A percentile compares a stretch with the other conserved stretches of the same genome.
Evolutionary conservation across 768 basidiomycete genomes (phyloP).

Genomic region (Boletus sensibilis): DNA sequence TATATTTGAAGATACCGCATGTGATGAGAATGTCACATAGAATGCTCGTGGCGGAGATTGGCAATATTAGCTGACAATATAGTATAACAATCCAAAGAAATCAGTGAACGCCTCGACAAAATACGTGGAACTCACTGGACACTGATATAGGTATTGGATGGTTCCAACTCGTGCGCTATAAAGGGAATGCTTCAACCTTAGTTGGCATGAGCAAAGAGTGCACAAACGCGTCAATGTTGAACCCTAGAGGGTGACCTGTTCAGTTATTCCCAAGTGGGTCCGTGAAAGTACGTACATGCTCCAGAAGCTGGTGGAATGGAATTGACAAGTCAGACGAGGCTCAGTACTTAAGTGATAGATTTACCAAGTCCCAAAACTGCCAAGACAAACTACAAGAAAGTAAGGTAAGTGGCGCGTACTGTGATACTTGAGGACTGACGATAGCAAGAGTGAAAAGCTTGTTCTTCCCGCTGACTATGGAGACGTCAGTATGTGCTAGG

Average conservation of each 20-base stretch:
- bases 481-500: neutral
- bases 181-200: no score
- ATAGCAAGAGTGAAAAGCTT: slow-evolving; percentile 4
- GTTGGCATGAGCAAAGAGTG: no score
- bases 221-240: slow-evolving; percentile 7
- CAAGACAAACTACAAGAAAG: neutral
- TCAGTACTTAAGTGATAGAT: neutral
- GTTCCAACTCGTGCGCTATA: no score
- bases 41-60: neutral
- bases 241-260: neutral
- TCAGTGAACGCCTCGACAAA: no score
- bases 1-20: slow-evolving; percentile 7
- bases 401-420: neutral
- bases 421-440: neutral
- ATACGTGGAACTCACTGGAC: no score
- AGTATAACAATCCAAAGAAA: no score
- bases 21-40: slow-evolving; percentile 12
- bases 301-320: neutral
- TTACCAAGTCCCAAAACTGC: neutral
- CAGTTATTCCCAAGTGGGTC: neutral
- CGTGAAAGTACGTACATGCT: slow-evolving; percentile 1
- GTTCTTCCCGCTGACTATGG: slow-evolving; percentile 13
- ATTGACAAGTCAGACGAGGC: neutral
- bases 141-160: no score
- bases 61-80: no score